Evolutionary conservation across 169 alveolate genomes (phyloP).

Genomic region (Babesia gibsoni): DNA sequence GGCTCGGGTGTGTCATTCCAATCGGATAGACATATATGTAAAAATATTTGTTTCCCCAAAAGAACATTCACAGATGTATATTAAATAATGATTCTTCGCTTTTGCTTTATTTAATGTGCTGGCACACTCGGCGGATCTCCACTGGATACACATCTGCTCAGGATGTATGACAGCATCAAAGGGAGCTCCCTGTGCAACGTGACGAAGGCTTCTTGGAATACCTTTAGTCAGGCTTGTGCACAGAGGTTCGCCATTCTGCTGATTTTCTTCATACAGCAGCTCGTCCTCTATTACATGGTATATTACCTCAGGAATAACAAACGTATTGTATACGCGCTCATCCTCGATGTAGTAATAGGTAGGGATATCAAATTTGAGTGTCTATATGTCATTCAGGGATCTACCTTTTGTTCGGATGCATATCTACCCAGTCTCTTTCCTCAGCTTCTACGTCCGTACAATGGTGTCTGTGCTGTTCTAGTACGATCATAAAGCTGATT

Average conservation of each 20-base stretch:
- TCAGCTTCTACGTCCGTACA: slow-evolving; percentile 33
- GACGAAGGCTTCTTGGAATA: not conserved
- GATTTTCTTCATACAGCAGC: slow-evolving; percentile 55
- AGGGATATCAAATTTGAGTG: not conserved
- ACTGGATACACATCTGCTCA: slow-evolving; percentile 26
- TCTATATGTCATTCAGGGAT: slow-evolving; percentile 3
- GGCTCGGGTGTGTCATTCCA: not conserved
- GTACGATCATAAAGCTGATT: slow-evolving; percentile 32
- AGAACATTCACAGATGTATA: too few relatives aligned
- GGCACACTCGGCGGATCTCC: slow-evolving; percentile 1
- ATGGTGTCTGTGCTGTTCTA: slow-evolving; percentile 56
- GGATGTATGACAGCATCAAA: slow-evolving; percentile 4
- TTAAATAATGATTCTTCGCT: too few relatives aligned
- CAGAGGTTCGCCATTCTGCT: slow-evolving; percentile 38
- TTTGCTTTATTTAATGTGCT: not conserved
- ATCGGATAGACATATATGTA: too few relatives aligned
- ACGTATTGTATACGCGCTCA: slow-evolving; percentile 29
- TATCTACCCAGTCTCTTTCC: slow-evolving; percentile 15
- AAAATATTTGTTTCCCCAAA: too few relatives aligned
- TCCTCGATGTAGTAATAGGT: slow-evolving; percentile 42
- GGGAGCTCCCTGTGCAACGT: not conserved
- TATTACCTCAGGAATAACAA: slow-evolving; percentile 41
- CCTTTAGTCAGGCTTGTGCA: slow-evolving; percentile 5
- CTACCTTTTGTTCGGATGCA: slow-evolving; percentile 29
- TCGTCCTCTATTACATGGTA: slow-evolving; percentile 44